Evolutionary conservation across 2,329 filamentous ascomycete genomes (phyloP), one percentile per base, ranked within the genome.

Genomic region (Neofusicoccum laricinum): DNA sequence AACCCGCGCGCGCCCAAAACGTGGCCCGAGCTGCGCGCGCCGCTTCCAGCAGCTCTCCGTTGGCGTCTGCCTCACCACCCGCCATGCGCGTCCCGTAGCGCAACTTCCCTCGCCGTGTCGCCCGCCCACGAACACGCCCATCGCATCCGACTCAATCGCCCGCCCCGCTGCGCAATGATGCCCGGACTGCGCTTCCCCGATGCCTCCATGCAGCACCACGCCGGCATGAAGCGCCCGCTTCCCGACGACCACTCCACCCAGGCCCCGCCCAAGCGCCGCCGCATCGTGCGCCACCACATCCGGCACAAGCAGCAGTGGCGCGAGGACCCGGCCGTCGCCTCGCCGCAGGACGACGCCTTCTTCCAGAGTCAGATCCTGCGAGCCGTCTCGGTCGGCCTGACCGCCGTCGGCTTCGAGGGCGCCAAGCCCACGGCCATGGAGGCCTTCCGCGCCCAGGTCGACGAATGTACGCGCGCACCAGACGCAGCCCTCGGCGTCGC

Each of bases 381-480:
- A 68, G 82, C 83, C 48, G 84, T 89, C 67, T 79, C 81, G 25
- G 78, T 82, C 59, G 78, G 81, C 64, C 78, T 86, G 68, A 78
- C 75, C 61, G 76, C 80, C 64, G 78, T 78, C 21, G 86, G 86
- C 3, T 88, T 86, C 70, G 83, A 85, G 36, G 72, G 80, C 64
- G 84, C 84, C 25, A 80, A 81, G 61, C 81, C 85, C 10, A 78
- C 81, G 25, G 87, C 85, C 45, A 70, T 89, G 67, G 84, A 88
- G 69, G 79, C 80, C 68, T 83, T 89, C 66, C 77, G 83, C 61
- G 79, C 78, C 64, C 76, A 82, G 46, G 79, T 83, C 21, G 85
- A 88, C 75, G 84, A 86, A 72, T 88, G 85, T 87, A 84, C 70
- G 84, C 67, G n/a, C n/a, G n/a, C n/a, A n/a, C n/a, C n/a, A n/a